Percentiles rank a stretch among this genome's conserved stretches.
phyloP scores from a whole-genome alignment of 1,139 yeast genomes.

The Candida dubliniensis region DNA sequence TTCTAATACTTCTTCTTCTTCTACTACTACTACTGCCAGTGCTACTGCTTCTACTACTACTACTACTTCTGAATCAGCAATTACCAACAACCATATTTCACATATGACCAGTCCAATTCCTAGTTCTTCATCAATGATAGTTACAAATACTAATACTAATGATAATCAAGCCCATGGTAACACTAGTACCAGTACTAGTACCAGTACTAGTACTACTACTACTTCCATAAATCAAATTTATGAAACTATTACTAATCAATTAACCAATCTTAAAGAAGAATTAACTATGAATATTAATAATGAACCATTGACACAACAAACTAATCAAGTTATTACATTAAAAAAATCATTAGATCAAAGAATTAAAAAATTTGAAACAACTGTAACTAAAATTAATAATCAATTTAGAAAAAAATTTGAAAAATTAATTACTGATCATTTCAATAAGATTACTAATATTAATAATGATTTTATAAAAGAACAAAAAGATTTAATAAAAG shows the following conservation, averaged over 20 bases:
- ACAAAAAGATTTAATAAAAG: slow-evolving; percentile 19
- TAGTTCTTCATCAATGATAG: not conserved
- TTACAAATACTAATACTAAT: not conserved
- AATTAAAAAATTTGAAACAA: slow-evolving; percentile 14
- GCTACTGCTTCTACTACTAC: not conserved
- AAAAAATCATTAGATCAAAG: slow-evolving; percentile 16
- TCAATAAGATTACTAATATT: slow-evolving; percentile 14
- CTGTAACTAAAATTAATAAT: slow-evolving; percentile 14
- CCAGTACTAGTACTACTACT: not conserved
- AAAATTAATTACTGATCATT: slow-evolving; percentile 13
- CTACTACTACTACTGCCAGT: slow-evolving; percentile 1
- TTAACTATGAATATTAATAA: not conserved
- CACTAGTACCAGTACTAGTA: not conserved
- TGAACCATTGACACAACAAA: not conserved
- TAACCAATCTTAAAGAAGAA: slow-evolving; percentile 3
- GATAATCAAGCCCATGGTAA: not conserved
- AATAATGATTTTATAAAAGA: slow-evolving; percentile 16
- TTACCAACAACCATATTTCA: not conserved
- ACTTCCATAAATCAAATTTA: slow-evolving; percentile 2
- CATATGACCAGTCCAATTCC: too few species aligned
- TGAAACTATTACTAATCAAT: slow-evolving; percentile 2
- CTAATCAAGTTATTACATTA: slow-evolving; percentile 9
- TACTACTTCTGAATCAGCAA: not conserved
- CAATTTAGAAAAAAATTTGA: slow-evolving; percentile 17
- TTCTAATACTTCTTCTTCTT: slow-evolving; percentile 2